Percentiles rank a stretch among this genome's conserved stretches.
These are phyloP conservation scores for Tothia fuscella DNA, from an alignment of 2,329 filamentous ascomycete genomes.

Conservation along the genomic window DNA sequence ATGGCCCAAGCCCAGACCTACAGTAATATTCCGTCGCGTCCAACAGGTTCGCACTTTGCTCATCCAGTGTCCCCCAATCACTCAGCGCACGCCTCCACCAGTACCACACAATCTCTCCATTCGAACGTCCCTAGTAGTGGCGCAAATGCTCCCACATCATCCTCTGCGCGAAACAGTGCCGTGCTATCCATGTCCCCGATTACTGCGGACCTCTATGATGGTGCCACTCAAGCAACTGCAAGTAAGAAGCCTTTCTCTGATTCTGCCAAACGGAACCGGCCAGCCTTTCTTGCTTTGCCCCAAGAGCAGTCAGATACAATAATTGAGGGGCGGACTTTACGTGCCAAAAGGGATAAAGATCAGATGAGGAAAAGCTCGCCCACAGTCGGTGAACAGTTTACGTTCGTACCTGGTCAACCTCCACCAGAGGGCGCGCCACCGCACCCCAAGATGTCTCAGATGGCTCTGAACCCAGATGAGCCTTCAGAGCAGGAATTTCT, in stretches of 20 bases:
- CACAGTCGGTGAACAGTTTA: constrained; percentile 9
- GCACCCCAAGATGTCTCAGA: neutral
- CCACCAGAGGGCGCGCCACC: neutral
- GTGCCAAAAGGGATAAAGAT: neutral
- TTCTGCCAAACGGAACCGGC: constrained; percentile 1
- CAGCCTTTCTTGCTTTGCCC: constrained; percentile 5
- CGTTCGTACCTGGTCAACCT: constrained; percentile 7
- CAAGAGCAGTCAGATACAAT: constrained; percentile 1
- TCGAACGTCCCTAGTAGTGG: neutral
- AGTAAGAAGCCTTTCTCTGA: constrained; percentile 2
- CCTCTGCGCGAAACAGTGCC: neutral
- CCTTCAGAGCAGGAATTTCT: neutral
- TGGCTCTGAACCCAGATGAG: neutral
- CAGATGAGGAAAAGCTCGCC: constrained; percentile 11
- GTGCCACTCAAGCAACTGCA: neutral
- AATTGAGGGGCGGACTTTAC: neutral
- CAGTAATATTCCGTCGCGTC: constrained; percentile 1
- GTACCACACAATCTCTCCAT: constrained; percentile 4
- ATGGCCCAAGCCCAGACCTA: constrained; percentile 10
- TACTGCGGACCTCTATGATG: neutral
- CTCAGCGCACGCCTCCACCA: constrained; percentile 2
- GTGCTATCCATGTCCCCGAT: neutral
- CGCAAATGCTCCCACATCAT: neutral
- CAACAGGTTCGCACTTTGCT: neutral
- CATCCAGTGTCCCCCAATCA: neutral